Evolutionary conservation across 495 filamentous ascomycete genomes (phyloP).

Genomic region (Chaetomium fimeti): DNA sequence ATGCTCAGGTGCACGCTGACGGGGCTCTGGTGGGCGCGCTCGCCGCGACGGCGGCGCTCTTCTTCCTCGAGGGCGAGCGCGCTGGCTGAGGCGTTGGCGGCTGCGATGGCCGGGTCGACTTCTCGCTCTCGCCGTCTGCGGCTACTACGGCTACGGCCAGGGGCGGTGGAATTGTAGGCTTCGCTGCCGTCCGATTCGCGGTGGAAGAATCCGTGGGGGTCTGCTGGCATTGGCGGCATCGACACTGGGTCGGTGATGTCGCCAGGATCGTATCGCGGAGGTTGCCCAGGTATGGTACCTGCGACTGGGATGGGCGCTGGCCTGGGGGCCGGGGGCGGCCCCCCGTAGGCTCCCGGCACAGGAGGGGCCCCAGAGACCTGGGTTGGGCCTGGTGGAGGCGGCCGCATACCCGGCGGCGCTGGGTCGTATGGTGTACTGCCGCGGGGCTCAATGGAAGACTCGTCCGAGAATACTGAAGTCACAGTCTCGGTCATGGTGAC

Average conservation of each 20-base stretch:
- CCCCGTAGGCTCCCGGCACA: slow-evolving; percentile 31
- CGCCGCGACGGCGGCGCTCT: slow-evolving; percentile 37
- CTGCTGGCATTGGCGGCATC: slow-evolving; percentile 54
- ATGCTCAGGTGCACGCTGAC: slow-evolving; percentile 68
- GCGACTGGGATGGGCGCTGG: slow-evolving; percentile 28
- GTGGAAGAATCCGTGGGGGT: slow-evolving; percentile 58
- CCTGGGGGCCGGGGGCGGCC: slow-evolving; percentile 40
- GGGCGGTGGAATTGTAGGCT: slow-evolving; percentile 51
- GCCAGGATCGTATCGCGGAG: slow-evolving; percentile 37
- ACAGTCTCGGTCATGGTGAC: slow-evolving; percentile 30
- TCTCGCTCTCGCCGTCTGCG: slow-evolving; percentile 45
- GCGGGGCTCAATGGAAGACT: slow-evolving; percentile 42
- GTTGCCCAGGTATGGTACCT: slow-evolving; percentile 31
- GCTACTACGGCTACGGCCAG: slow-evolving; percentile 22
- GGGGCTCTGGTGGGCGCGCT: slow-evolving; percentile 32
- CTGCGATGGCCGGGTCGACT: slow-evolving; percentile 49
- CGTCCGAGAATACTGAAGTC: slow-evolving; percentile 37
- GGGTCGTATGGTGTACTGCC: slow-evolving; percentile 35
- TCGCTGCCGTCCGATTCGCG: slow-evolving; percentile 54
- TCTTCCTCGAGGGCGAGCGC: slow-evolving; percentile 43
- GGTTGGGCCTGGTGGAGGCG: slow-evolving; percentile 4
- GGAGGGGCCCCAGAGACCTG: slow-evolving; percentile 21
- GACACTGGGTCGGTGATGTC: slow-evolving; percentile 37
- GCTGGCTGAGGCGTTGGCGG: slow-evolving; percentile 49
- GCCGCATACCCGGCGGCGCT: slow-evolving; percentile 25